Conservation (phyloP, 2,329 filamentous ascomycete genomes). For the Diaporthe citrichinensis region DNA sequence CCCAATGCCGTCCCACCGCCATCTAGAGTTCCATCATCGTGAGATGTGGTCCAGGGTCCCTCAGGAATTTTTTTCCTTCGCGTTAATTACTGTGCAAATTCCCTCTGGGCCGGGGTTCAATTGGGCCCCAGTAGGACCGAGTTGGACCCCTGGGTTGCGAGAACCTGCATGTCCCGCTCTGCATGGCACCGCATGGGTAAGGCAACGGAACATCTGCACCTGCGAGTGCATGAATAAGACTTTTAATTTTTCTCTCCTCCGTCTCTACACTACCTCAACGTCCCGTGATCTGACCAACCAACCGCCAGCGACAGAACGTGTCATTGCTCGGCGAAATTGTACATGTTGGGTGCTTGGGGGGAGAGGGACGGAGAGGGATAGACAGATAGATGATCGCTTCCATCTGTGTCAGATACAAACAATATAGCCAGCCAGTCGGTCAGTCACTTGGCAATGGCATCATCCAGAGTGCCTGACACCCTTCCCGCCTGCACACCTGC, state of each 20-base stretch:
- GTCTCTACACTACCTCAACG: background rate
- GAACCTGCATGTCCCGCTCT: constrained; percentile 17
- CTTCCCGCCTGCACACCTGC: background rate
- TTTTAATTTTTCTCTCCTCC: background rate
- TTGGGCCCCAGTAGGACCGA: constrained; percentile 21
- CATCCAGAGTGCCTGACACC: constrained; percentile 10
- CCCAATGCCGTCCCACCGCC: constrained; percentile 14
- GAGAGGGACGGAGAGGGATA: background rate
- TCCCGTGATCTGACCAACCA: background rate
- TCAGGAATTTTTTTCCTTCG: background rate
- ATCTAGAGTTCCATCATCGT: constrained; percentile 2
- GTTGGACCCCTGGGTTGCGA: constrained; percentile 12
- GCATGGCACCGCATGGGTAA: constrained; percentile 8
- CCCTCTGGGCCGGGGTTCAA: background rate
- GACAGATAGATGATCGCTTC: background rate
- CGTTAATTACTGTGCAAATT: background rate
- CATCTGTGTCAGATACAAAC: background rate
- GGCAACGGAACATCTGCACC: background rate
- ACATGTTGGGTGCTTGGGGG: background rate
- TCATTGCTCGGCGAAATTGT: background rate
- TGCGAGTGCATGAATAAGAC: constrained; percentile 24
- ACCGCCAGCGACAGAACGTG: background rate
- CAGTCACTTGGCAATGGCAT: constrained; percentile 10
- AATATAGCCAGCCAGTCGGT: background rate
- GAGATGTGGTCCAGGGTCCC: constrained; percentile 29